Conservation (phyloP, 768 basidiomycete genomes). For the Boletus insuetus region DNA sequence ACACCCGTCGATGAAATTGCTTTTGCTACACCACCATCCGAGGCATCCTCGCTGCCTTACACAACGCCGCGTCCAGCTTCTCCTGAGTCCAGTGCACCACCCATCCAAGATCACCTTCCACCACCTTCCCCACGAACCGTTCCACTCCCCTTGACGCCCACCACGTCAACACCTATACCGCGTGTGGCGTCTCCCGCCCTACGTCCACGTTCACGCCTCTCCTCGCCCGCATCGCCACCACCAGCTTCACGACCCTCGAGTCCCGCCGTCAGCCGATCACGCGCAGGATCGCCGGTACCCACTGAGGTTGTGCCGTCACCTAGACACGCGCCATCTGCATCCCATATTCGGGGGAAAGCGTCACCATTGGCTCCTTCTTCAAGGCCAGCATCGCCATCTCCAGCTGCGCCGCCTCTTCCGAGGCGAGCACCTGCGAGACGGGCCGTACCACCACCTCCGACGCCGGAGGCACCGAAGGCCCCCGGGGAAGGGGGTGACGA, state of each 20-base stretch:
- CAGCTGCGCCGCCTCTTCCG: conserved; percentile 55
- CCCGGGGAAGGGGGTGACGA: conserved; percentile 2
- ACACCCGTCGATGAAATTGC: conserved; percentile 23
- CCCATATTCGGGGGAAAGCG: conserved; percentile 17
- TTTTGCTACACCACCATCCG: conserved; percentile 13
- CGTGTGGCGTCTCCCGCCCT: conserved; percentile 19
- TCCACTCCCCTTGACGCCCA: conserved; percentile 27
- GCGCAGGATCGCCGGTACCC: conserved; percentile 23
- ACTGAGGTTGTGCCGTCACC: conserved; percentile 7
- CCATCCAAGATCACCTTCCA: conserved; percentile 2
- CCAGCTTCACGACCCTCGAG: conserved; percentile 31
- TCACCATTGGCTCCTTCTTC: conserved; percentile 35
- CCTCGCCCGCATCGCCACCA: conserved; percentile 28
- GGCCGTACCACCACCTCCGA: conserved; percentile 25
- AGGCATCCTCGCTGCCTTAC: neutral
- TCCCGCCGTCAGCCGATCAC: conserved; percentile 24
- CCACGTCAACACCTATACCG: conserved; percentile 24
- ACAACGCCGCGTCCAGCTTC: conserved; percentile 1
- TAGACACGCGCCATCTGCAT: conserved; percentile 1
- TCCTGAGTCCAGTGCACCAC: conserved; percentile 7
- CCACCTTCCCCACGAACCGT: conserved; percentile 21
- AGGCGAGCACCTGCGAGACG: conserved; percentile 60
- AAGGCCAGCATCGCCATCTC: conserved; percentile 37
- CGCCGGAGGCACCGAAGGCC: neutral
- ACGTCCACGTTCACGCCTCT: conserved; percentile 34